Conservation (phyloP, 2,329 filamentous ascomycete genomes). For the Fusarium newnesense region DNA sequence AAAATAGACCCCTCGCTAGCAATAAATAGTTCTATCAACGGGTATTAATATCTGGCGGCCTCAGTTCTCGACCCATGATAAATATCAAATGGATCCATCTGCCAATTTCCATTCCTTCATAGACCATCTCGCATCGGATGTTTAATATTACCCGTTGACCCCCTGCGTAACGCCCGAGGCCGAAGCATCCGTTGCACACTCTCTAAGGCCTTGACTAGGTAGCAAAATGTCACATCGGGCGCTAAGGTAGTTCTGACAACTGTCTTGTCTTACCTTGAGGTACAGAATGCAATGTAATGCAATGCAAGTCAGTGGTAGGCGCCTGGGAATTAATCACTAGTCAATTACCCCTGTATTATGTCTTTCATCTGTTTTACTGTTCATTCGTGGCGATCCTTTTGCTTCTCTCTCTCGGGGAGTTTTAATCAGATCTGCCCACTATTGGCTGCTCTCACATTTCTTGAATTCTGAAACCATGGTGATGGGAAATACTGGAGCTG, state of each 20-base stretch:
- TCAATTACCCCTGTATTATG: background rate
- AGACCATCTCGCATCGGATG: conserved; percentile 8
- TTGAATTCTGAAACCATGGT: conserved; percentile 21
- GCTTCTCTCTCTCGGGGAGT: background rate
- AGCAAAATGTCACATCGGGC: background rate
- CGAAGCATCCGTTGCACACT: conserved; percentile 6
- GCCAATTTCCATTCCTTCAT: conserved; percentile 3
- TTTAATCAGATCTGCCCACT: background rate
- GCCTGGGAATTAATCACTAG: background rate
- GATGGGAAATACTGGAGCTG: background rate
- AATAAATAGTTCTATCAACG: background rate
- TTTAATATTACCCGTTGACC: background rate
- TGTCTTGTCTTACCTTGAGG: background rate
- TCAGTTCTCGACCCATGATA: conserved; percentile 13
- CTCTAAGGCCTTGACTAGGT: background rate
- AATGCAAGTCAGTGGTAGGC: background rate
- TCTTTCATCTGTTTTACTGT: background rate
- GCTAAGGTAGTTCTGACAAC: background rate
- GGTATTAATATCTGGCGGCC: background rate
- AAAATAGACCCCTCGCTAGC: background rate
- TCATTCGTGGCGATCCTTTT: background rate
- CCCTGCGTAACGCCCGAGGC: background rate
- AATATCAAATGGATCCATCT: conserved; percentile 12
- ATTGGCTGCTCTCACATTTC: background rate
- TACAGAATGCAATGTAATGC: background rate